A percentile compares a stretch with the other conserved stretches of the same genome.
Evolutionary conservation across 2,329 filamentous ascomycete genomes (phyloP).

Genomic region (Zalaria obscura): DNA sequence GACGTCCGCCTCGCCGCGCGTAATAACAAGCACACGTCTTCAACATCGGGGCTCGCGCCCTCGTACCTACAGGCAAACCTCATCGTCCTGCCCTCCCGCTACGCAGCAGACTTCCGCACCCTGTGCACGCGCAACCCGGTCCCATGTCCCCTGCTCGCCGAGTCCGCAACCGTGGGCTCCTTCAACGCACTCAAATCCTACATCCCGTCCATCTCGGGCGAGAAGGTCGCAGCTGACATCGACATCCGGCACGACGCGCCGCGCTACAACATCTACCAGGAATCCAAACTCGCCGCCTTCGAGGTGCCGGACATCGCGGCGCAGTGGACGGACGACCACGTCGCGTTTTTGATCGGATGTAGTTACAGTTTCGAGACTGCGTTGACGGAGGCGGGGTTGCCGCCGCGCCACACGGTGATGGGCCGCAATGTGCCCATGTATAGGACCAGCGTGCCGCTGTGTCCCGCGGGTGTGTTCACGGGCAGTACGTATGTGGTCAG

Average conservation of each 20-base stretch:
- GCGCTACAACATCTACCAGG: conserved; percentile 43
- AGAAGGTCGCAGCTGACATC: conserved; percentile 25
- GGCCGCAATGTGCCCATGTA: conserved; percentile 48
- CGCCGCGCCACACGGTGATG: conserved; percentile 35
- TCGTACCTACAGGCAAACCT: conserved; percentile 48
- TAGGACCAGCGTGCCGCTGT: conserved; percentile 40
- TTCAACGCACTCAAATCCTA: conserved; percentile 26
- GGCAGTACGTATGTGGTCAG: conserved; percentile 44
- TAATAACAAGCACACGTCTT: conserved; percentile 22
- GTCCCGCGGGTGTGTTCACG: conserved; percentile 44
- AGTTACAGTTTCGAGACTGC: conserved; percentile 50
- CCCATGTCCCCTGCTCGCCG: conserved; percentile 45
- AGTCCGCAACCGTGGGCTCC: conserved; percentile 31
- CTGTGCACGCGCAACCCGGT: conserved; percentile 49
- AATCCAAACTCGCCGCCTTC: conserved; percentile 27
- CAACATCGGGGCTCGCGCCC: conserved; percentile 42
- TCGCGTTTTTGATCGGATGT: conserved; percentile 50
- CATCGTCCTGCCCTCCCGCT: conserved; percentile 41
- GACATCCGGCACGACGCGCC: conserved; percentile 47
- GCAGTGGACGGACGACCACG: conserved; percentile 44
- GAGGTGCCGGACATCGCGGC: conserved; percentile 29
- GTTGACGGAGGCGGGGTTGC: conserved; percentile 34
- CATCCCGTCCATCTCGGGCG: conserved; percentile 15
- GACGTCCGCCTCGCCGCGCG: conserved; percentile 28
- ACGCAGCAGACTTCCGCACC: conserved; percentile 43